Conservation (phyloP, 768 basidiomycete species). For the Mycena alexandri region DNA sequence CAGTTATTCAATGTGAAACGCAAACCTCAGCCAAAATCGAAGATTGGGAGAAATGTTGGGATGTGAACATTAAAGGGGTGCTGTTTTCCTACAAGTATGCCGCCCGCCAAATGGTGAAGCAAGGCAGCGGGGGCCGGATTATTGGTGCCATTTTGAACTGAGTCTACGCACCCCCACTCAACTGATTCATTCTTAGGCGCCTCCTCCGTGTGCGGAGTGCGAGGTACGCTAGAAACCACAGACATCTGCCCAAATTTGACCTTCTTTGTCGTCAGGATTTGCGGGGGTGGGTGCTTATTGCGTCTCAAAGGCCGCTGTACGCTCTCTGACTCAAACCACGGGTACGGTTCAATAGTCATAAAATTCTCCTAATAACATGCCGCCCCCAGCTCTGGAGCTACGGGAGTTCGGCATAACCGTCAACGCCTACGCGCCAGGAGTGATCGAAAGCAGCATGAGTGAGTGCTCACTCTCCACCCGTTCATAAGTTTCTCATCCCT, state of each 20-base stretch:
- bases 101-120: constrained; percentile 58
- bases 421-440: constrained; percentile 56
- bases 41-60: constrained; percentile 49
- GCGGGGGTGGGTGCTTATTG: constrained; percentile 43
- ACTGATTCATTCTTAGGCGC: constrained; percentile 44
- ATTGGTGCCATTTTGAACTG: constrained; percentile 45
- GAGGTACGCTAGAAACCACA: constrained; percentile 36
- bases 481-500: not conserved
- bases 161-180: not conserved
- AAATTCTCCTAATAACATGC: not conserved
- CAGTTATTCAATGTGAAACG: not conserved
- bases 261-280: constrained; percentile 28
- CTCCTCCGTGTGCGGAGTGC: constrained; percentile 47
- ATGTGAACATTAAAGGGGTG: constrained; percentile 55
- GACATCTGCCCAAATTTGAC: too few species aligned
- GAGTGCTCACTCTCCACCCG: not conserved
- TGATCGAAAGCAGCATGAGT: constrained; percentile 49
- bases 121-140: constrained; percentile 56
- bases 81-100: constrained; percentile 59
- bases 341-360: constrained; percentile 41
- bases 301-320: constrained; percentile 57
- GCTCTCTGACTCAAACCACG: constrained; percentile 55
- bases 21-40: constrained; percentile 45
- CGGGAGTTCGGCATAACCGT: constrained; percentile 52
- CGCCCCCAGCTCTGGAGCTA: constrained; percentile 46